Base-by-base conservation (phyloP, 2,329 filamentous ascomycete species). In the Nothomitra cinnamomea region DNA sequence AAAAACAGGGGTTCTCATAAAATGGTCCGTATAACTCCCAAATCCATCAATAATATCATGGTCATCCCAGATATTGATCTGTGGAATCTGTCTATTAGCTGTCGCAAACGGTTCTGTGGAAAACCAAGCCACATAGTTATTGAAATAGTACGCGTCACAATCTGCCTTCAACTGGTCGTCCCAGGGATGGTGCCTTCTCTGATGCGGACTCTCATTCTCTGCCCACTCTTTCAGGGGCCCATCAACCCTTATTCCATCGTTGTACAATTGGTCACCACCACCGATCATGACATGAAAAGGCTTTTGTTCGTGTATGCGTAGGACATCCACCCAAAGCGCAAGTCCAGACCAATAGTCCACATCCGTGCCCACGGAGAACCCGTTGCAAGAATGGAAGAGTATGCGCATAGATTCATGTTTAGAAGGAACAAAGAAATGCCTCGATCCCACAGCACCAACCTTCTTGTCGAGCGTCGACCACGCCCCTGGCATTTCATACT, bases 261-360 rank as follows among this genome's bases (percentile, higher is more conserved):
- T 82, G 67, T 83, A 83, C 59, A 82, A 80, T 68, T 95, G 90
- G 63, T 96, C 90, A 56, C 90, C 90, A 55, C 90, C 90, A 52
- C 90, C 90, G 57, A 95, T 77, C 82, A 83, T 85, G 58, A 80
- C 75, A 61, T 80, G 77, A 64, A 82, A 80, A 6, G 79, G 78
- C 57, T 71, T 72, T 62, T 75, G 63, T 59, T 71, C 71, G 60
- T 83, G 79, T 55, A 77, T 68, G 47, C 79, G 74, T 54, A 82
- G 62, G 32, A 81, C 79, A 57, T 82, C 79, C 57, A 81, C 78
- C 79, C 79, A 82, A 28, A 83, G 66, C 22, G 72, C 76, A 2
- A 75, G 75, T 1, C 79, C 79, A 36, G 73, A 71, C 78, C 78
- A 82, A 10, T 73, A 73, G 21, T 80, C 72, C 61, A 78, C 72